A percentile compares a stretch with the other conserved stretches of the same genome.
Conservation (phyloP, 345 rosid genomes). For the Pistacia atlantica region DNA sequence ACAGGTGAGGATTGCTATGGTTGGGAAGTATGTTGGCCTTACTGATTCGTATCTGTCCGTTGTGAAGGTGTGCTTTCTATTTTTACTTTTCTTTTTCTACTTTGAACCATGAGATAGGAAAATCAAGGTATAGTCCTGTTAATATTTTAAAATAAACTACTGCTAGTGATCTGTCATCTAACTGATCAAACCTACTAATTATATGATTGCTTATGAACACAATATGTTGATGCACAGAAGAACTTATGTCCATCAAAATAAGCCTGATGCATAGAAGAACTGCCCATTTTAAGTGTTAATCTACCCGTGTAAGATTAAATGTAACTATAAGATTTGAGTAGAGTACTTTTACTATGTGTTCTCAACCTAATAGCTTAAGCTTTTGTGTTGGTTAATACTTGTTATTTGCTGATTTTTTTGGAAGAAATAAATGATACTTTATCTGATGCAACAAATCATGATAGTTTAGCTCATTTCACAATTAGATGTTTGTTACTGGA, state of each 20-base stretch:
- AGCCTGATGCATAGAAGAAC: neutral
- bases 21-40: constrained; percentile 94
- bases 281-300: neutral
- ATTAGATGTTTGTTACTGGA: neutral
- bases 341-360: neutral
- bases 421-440: neutral
- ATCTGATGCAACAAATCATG: neutral
- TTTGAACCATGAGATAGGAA: neutral
- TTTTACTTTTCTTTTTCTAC: neutral
- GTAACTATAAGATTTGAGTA: neutral
- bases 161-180: neutral
- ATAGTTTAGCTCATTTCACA: neutral
- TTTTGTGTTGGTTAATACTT: neutral
- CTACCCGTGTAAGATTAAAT: neutral
- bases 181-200: neutral
- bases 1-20: constrained; percentile 95
- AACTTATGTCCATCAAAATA: neutral
- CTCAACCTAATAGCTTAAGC: neutral
- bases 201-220: neutral
- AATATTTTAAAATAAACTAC: neutral
- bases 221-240: neutral
- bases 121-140: neutral
- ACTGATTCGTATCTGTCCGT: constrained; percentile 95
- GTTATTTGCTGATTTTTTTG: neutral
- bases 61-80: constrained; percentile 58